Conservation (phyloP, 2,329 filamentous ascomycete species). For the Rhynchosporium agropyri region DNA sequence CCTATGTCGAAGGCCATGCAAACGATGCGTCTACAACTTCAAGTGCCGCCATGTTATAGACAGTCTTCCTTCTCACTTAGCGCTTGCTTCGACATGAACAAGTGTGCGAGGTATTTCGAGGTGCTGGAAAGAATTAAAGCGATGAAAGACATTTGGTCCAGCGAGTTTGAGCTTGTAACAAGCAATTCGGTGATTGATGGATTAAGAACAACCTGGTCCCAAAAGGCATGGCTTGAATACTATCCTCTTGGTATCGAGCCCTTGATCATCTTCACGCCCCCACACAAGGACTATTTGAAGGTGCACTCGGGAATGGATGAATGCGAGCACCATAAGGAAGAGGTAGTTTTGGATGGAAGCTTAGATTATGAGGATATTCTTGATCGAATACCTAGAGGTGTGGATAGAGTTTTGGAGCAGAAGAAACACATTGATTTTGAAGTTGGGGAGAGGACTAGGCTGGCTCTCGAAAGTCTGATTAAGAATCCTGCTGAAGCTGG, state of each 20-base stretch:
- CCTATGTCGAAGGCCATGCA: constrained; percentile 4
- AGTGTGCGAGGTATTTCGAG: not conserved
- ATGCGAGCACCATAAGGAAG: not conserved
- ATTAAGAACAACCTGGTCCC: constrained; percentile 1
- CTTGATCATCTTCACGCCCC: not conserved
- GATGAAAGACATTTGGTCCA: not conserved
- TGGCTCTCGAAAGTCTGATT: not conserved
- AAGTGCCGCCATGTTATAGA: not conserved
- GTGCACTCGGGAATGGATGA: not conserved
- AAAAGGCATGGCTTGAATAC: not conserved
- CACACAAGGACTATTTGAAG: not conserved
- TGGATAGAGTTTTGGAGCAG: not conserved
- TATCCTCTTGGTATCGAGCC: not conserved
- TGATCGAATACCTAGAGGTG: not conserved
- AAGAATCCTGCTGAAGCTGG: not conserved
- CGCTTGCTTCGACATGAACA: not conserved
- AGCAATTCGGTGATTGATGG: not conserved
- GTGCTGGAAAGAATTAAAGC: not conserved
- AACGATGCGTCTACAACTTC: not conserved
- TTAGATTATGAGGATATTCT: no score
- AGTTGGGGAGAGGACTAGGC: not conserved
- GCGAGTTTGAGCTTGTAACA: not conserved
- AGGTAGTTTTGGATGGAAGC: not conserved
- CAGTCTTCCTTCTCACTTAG: not conserved
- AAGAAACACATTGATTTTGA: not conserved